Evolutionary conservation across 495 filamentous ascomycete genomes (phyloP).

Genomic region (Emericellopsis terricola): DNA sequence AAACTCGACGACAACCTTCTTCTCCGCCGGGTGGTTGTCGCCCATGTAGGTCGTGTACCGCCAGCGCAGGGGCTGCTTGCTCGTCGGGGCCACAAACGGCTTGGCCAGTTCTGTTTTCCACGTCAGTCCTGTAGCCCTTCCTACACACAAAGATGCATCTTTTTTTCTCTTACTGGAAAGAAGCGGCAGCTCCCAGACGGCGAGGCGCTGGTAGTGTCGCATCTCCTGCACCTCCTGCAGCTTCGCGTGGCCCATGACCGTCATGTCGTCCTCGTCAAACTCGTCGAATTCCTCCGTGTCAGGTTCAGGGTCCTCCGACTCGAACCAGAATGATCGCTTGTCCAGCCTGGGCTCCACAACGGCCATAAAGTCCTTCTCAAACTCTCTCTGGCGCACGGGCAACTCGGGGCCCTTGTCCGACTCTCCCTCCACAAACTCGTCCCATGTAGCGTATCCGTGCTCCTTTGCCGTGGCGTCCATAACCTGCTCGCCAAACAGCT

Average conservation of each 20-base stretch:
- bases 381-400: background rate
- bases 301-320: constrained; percentile 22
- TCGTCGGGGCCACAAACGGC: constrained; percentile 55
- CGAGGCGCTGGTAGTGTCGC: constrained; percentile 69
- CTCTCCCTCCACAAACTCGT: constrained; percentile 1
- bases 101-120: constrained; percentile 49
- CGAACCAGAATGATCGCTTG: constrained; percentile 18
- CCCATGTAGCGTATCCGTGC: background rate
- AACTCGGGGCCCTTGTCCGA: background rate
- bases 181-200: constrained; percentile 92
- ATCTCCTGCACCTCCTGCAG: constrained; percentile 80
- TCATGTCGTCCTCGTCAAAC: constrained; percentile 61
- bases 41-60: constrained; percentile 96
- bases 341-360: constrained; percentile 4
- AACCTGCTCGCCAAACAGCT: background rate
- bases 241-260: constrained; percentile 61
- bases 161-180: constrained; percentile 74
- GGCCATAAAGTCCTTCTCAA: background rate
- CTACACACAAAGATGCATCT: no score
- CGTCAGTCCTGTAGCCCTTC: constrained; percentile 15
- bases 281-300: constrained; percentile 20
- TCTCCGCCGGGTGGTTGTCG: constrained; percentile 76
- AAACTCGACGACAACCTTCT: constrained; percentile 89
- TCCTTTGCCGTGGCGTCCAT: constrained; percentile 1
- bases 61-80: constrained; percentile 60